Conservation (phyloP, 2,329 filamentous ascomycete genomes). For the Penicillium sp. region DNA sequence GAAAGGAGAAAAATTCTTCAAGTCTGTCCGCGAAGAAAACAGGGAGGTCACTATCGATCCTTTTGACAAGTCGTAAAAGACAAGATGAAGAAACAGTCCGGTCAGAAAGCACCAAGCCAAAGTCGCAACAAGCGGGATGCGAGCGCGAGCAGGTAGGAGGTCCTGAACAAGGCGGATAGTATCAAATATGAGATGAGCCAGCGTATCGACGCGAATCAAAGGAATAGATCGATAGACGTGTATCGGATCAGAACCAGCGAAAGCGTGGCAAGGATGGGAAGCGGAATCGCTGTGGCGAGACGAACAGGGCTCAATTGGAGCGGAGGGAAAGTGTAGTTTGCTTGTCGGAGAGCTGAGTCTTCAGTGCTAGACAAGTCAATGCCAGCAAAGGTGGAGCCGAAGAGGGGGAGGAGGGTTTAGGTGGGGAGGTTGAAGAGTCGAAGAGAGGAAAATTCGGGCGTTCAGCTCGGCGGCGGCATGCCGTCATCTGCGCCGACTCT, state of each 20-base stretch:
- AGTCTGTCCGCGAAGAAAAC: slow-evolving; percentile 4
- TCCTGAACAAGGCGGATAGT: neutral
- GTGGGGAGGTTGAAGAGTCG: slow-evolving; percentile 18
- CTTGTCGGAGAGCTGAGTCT: slow-evolving; percentile 26
- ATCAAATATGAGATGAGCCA: neutral
- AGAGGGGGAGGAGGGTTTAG: slow-evolving; percentile 23
- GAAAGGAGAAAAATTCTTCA: slow-evolving; percentile 8
- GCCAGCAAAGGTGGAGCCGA: slow-evolving; percentile 40
- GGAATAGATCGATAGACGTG: neutral
- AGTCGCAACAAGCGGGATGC: slow-evolving; percentile 1
- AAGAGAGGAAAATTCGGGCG: slow-evolving; percentile 26
- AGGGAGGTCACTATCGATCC: slow-evolving; percentile 1
- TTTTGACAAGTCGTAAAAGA: neutral
- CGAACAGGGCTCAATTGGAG: slow-evolving; percentile 15
- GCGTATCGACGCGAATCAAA: neutral
- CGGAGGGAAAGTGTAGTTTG: slow-evolving; percentile 4
- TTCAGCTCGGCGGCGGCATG: slow-evolving; percentile 24
- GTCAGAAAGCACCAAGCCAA: slow-evolving; percentile 1
- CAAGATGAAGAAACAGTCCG: slow-evolving; percentile 1
- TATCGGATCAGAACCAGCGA: neutral
- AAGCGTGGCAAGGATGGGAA: slow-evolving; percentile 5
- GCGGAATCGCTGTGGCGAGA: neutral
- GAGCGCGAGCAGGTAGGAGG: neutral
- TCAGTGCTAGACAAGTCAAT: slow-evolving; percentile 50
- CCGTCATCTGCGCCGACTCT: slow-evolving; percentile 17